phyloP scores from a whole-genome alignment of 2,329 filamentous ascomycete genomes.

The Samsoniella hepiali region DNA sequence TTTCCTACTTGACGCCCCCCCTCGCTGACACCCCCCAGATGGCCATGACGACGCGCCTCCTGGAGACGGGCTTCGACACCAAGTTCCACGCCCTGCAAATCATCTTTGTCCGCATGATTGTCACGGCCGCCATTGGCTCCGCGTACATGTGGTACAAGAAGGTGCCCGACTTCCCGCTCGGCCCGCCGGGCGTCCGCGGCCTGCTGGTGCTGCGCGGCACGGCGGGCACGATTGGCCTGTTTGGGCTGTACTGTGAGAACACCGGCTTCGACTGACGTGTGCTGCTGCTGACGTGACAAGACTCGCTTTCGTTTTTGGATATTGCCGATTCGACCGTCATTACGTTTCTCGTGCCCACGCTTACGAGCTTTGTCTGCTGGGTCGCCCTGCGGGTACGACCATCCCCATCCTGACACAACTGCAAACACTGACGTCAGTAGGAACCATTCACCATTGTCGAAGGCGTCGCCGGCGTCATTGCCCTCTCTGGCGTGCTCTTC shows the following conservation, averaged over 20 bases:
- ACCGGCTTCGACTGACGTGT: neutral
- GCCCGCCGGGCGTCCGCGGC: slow-evolving; percentile 57
- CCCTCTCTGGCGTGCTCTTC: slow-evolving; percentile 68
- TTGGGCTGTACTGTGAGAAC: slow-evolving; percentile 47
- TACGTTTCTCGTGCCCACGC: slow-evolving; percentile 71
- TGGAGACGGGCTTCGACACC: slow-evolving; percentile 33
- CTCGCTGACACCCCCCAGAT: slow-evolving; percentile 30
- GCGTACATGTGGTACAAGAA: slow-evolving; percentile 40
- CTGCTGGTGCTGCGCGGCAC: slow-evolving; percentile 63
- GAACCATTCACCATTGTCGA: slow-evolving; percentile 72
- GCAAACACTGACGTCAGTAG: slow-evolving; percentile 29
- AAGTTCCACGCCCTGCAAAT: slow-evolving; percentile 42
- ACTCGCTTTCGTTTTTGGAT: slow-evolving; percentile 61
- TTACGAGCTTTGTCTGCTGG: slow-evolving; percentile 65
- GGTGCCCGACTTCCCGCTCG: slow-evolving; percentile 63
- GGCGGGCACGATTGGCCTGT: slow-evolving; percentile 63
- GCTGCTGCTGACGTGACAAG: slow-evolving; percentile 20
- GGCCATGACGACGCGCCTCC: slow-evolving; percentile 38
- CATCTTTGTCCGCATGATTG: slow-evolving; percentile 42
- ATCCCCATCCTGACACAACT: neutral
- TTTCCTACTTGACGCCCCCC: neutral
- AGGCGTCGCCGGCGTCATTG: slow-evolving; percentile 65
- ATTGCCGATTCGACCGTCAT: slow-evolving; percentile 77
- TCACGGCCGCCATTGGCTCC: slow-evolving; percentile 35
- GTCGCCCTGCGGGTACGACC: slow-evolving; percentile 35